These are phyloP conservation scores for Infundibulicybe gibba DNA, from an alignment of 768 basidiomycete genomes.

Conservation along the genomic window DNA sequence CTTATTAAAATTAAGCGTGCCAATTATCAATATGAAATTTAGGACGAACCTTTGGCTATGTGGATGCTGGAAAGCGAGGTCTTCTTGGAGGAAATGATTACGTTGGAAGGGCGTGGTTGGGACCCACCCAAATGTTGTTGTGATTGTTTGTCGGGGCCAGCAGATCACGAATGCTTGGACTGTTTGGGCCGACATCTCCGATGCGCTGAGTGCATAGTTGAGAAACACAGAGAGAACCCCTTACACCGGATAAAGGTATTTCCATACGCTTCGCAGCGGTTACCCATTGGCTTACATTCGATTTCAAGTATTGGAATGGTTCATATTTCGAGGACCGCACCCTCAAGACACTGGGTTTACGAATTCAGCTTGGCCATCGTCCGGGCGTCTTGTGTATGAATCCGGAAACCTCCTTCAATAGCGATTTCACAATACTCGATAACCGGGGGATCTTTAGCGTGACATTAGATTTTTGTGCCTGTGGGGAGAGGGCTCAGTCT, in stretches of 20 bases:
- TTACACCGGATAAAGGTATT: slow-evolving; percentile 5
- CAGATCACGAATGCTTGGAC: neutral
- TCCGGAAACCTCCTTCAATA: neutral
- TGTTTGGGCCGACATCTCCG: slow-evolving; percentile 4
- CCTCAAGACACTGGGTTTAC: slow-evolving; percentile 14
- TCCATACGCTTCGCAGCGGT: neutral
- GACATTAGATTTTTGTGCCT: slow-evolving; percentile 5
- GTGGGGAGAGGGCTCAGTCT: slow-evolving; percentile 5
- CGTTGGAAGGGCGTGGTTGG: slow-evolving; percentile 4
- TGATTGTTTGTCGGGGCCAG: neutral
- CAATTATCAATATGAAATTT: neutral
- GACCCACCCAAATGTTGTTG: slow-evolving; percentile 1
- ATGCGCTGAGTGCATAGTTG: slow-evolving; percentile 3
- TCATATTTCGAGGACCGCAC: slow-evolving; percentile 6
- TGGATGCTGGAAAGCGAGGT: slow-evolving; percentile 9
- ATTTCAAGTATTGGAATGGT: slow-evolving; percentile 12
- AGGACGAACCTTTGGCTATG: neutral
- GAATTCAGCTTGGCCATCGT: slow-evolving; percentile 13
- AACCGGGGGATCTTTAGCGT: neutral
- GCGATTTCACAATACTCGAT: neutral
- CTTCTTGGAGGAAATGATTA: slow-evolving; percentile 5
- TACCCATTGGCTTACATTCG: neutral
- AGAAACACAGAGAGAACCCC: neutral
- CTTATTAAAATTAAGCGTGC: neutral
- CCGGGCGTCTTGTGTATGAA: neutral